These are phyloP conservation scores for Mortierella sp. DNA, from an alignment of 371 early-diverging fungal genomes.

Conservation along the genomic window DNA sequence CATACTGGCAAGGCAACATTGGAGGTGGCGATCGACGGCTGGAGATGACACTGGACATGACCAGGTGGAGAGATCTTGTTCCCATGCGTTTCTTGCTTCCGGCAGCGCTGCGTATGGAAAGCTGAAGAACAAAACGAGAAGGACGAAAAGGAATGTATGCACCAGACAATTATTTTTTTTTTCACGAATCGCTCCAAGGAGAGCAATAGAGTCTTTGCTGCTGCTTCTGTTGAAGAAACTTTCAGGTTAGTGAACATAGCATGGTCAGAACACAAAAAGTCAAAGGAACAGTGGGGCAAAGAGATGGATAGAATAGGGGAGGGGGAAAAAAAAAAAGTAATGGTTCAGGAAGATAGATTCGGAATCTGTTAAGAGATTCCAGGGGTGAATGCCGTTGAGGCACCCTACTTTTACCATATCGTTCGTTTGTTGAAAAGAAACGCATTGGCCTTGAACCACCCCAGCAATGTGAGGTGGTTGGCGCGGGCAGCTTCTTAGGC, in stretches of 20 bases:
- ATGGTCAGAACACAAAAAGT: constrained; percentile 3
- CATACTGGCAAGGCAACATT: not conserved
- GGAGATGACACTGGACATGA: not conserved
- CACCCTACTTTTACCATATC: constrained; percentile 57
- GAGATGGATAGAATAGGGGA: not conserved
- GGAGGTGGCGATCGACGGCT: not conserved
- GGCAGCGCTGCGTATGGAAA: constrained; percentile 8
- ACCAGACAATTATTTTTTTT: constrained; percentile 36
- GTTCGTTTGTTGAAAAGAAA: constrained; percentile 58
- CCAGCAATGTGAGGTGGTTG: constrained; percentile 18
- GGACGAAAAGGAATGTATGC: constrained; percentile 22
- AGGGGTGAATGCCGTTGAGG: constrained; percentile 57
- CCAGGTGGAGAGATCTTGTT: constrained; percentile 4
- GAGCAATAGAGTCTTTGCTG: constrained; percentile 12
- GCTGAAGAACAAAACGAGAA: constrained; percentile 2
- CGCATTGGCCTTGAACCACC: constrained; percentile 53
- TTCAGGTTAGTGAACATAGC: constrained; percentile 46
- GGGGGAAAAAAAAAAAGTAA: constrained; percentile 17
- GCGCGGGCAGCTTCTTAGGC: constrained; percentile 25
- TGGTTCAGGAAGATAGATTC: constrained; percentile 17
- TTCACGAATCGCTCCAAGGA: constrained; percentile 4
- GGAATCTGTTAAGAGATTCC: constrained; percentile 56
- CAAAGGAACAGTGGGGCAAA: constrained; percentile 2
- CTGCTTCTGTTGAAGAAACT: constrained; percentile 58
- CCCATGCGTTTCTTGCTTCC: not conserved